Base-by-base conservation (phyloP, 331 rosid genomes). In the Acacia concinna region DNA sequence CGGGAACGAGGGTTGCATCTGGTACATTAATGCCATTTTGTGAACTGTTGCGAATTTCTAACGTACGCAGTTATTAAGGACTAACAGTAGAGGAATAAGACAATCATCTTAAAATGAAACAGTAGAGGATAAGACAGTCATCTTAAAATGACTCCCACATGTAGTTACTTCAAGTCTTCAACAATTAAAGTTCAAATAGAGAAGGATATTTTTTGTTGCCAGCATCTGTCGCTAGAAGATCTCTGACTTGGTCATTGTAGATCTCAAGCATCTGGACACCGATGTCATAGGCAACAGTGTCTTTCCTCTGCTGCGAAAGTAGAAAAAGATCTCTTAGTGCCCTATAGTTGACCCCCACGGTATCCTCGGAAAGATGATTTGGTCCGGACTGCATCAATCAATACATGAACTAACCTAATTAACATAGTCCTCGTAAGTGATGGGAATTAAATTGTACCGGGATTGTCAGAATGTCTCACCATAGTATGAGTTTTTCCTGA, bases 221-320 rank as follows among this genome's bases (percentile, higher is more conserved):
- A 75, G 89, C 82, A 31, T 91, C 97, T 25, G 80, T 83, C 37
- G 63, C 72, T 43, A 95, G 93, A 62, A 95, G 89, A 85, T 95
- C 99, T 73, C 91, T 88, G 31, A 95, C 97, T 95, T 90, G 97
- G 78, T 95, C 99, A 56, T 93, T 95, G 87, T 95, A 95, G 76
- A 95, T 95, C 89, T 95, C 99, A 75, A 95, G 97, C 99, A 95
- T 93, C 86, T 95, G 99, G 71, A 95, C 97, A 18, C 79, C 83
- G 57, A 95, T 95, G 62, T 82, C 93, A 81, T 95, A 95, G 79
- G 69, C 83, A 76, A 95, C 77, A 60, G 85, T 89, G 73, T 88
- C 93, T 85, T 86, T 90, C 83, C 97, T 90, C 79, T 90, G 90
- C 46, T 90, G 93, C 35, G 94, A 90, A 32, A 95, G 87, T 70